Base-by-base conservation (phyloP, 441 rosid species). In the Kokia cookei region DNA sequence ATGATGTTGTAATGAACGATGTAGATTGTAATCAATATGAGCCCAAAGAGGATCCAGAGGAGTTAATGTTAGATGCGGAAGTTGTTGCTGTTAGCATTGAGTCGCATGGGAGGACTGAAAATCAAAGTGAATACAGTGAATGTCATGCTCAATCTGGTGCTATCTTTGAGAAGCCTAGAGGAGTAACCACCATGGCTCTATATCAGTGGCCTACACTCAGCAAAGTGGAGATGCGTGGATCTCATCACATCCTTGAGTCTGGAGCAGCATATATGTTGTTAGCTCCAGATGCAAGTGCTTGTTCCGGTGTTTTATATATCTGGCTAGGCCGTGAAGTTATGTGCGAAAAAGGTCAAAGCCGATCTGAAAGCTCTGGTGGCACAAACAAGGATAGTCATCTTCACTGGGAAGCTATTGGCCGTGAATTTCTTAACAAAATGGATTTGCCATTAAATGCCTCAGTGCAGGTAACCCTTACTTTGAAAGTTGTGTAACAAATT, bases 201-300 rank as follows among this genome's bases (percentile, higher is more conserved):
- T 85, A 81, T 63, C 77, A 70, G 48, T 85, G 86, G 85, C 89
- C 88, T 76, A 37, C 60, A 22, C 66, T 81, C 75, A 54, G 42
- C 32, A 76, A 81, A 72, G 77, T 83, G 47, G 80, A 79, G 73
- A 60, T 80, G 61, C 61, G 71, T 73, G 42, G 74, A 55, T 71
- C 48, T 53, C 67, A 57, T 32, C 37, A 5, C 24, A 24, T 76
- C 70, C 80, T 80, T 69, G 81, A 83, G 71, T 78, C 86, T 55
- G 43, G 75, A 74, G 82, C 84, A 1, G 82, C 73, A 48, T 85
- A 85, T 67, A 62, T 81, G 45, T 65, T 85, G 78, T 72, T 77
- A 59, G 82, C 79, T 72, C 72, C 81, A 37, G 78, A 69, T 29
- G 45, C 32, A 61, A 73, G 43, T 58, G 58, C 69, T 14, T 17